Base-by-base conservation (phyloP, 495 filamentous ascomycete genomes). In the Neurospora hispaniola region DNA sequence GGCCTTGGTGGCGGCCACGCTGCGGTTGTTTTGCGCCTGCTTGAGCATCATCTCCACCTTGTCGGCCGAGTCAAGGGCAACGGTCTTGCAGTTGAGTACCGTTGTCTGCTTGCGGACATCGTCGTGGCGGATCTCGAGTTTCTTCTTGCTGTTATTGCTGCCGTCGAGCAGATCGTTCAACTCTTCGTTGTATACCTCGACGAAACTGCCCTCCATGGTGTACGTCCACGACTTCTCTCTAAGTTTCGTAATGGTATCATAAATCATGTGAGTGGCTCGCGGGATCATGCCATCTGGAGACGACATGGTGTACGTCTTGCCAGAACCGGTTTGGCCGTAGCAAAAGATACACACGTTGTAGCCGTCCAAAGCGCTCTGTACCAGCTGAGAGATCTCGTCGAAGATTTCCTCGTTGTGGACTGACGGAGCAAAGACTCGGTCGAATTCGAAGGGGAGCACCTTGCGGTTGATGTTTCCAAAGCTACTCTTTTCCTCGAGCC, bases 331-430 rank as follows among this genome's bases (percentile, higher is more conserved):
- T 79, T 99, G 96, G 43, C 96, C 96, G 79, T 99, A 99, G 80
- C 94, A 98, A 84, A 99, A 97, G 75, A 99, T 98, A 81, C 95
- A 98, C 42, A 99, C 96, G 78, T 99, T 99, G 82, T 98, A 98
- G 18, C 96, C 96, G 79, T 99, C 96, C 66, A 99, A 85, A 1
- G 96, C 96, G 75, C 91, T 94, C 83, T 99, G 96, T 14, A 99
- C 94, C 31, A 99, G 88, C 77, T 99, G 96, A 73, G 93, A 96
- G 82, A 98, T 98, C 78, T 98, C 96, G 72, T 93, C 94, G 79
- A 98, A 99, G 9, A 99, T 90, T 72, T 97, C 91, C 35, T 86
- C 86, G 78, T 99, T 99, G 76, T 90, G 86, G 8, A 90, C 87
- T 1, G 81, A 77, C 0, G 94, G 94, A 0, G 89, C 88, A 80